Conservation (phyloP, 148 eudicot genomes). For the Persicaria maculosa region DNA sequence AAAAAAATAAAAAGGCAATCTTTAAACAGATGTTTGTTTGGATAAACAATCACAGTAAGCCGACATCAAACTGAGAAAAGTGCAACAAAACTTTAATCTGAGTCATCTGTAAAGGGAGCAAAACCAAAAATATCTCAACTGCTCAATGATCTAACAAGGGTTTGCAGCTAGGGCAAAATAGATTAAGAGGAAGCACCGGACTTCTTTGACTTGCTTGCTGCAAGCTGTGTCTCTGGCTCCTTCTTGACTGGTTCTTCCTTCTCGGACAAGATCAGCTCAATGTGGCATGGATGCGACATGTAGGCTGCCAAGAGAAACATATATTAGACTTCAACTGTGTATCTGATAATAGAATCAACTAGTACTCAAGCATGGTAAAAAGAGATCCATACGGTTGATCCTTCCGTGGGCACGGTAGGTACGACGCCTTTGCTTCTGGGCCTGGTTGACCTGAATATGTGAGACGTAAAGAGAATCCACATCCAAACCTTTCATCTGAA, state of each 20-base stretch:
- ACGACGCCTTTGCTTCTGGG: constrained; percentile 22
- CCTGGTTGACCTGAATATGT: constrained; percentile 89
- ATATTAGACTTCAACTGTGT: no score
- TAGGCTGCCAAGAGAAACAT: constrained; percentile 37
- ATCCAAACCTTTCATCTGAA: constrained; percentile 77
- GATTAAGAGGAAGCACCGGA: no score
- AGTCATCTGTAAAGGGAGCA: no score
- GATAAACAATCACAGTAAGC: no score
- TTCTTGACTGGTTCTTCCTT: constrained; percentile 82
- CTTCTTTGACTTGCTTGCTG: no score
- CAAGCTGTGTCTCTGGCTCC: constrained; percentile 23
- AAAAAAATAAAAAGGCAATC: no score
- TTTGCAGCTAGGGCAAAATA: no score
- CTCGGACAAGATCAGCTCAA: constrained; percentile 75
- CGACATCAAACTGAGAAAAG: no score
- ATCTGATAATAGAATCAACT: neutral
- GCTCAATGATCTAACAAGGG: no score
- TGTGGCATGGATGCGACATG: constrained; percentile 92
- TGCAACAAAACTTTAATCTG: no score
- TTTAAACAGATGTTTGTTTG: no score
- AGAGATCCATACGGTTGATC: constrained; percentile 57
- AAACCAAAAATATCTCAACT: no score
- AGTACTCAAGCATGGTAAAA: neutral
- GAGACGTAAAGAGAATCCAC: constrained; percentile 73
- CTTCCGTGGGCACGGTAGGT: constrained; percentile 90